Evolutionary conservation across 2,329 filamentous ascomycete genomes (phyloP), one percentile per base, ranked within the genome.

Genomic region (Dactylellina sp.): DNA sequence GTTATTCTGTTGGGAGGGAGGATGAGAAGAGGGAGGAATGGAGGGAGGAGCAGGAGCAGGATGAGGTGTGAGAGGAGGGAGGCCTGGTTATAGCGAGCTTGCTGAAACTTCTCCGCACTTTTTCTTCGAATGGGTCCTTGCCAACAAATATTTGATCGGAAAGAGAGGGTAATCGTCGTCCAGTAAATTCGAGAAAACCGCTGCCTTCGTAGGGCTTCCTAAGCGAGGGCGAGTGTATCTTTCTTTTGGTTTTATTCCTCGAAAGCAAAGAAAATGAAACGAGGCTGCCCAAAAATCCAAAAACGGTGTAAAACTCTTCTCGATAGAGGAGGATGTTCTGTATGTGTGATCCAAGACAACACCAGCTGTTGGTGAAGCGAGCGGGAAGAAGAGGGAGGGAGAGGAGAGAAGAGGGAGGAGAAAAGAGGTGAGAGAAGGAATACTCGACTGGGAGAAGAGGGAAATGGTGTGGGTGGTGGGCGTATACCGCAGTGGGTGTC

Each of bases 91-190:
- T 61, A 64, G 68, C 61, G 61, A 56, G 61, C 61, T 65, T 71
- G 68, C 60, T 64, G 68, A 65, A 62, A 72, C 68, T 72, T 72
- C 68, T 72, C 68, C 68, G 68, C 68, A 72, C 68, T 72, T 72
- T 32, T 71, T 71, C 66, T 72, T 72, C 68, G 68, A 72, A 72
- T 72, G 47, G 60, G 60, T 65, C 49, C 60, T 65, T 72, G 68
- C 68, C 68, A 72, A 65, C 68, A 65, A 72, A 72, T 72, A 72
- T 72, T 65, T 60, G 68, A 72, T 72, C 68, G 60, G 68, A 72
- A 72, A 72, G 53, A 72, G 61, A 72, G 68, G 60, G 60, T 65
- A 72, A 65, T 72, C 68, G 68, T 72, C 60, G 68, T 72, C 53
- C 47, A 52, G 68, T 65, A 35, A 55, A 63, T 60, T 72, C 68